Evolutionary conservation across 306 rosid genomes (phyloP).

Genomic region (Myrica gale): DNA sequence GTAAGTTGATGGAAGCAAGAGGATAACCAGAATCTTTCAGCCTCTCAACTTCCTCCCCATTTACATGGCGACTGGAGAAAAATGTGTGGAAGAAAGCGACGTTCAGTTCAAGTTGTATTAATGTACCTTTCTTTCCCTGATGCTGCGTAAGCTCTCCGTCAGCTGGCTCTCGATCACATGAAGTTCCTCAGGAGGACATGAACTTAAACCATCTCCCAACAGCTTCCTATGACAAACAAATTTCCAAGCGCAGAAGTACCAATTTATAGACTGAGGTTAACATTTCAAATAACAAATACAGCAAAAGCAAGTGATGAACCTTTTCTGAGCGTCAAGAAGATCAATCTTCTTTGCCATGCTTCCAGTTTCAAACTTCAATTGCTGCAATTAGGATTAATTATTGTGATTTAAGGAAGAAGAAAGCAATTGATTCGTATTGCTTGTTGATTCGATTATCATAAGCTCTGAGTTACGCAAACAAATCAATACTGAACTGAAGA

Average conservation of each 20-base stretch:
- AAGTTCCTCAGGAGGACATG: slow-evolving; percentile 55
- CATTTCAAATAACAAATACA: background rate
- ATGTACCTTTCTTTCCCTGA: slow-evolving; percentile 57
- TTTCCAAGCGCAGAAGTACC: background rate
- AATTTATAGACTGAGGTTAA: background rate
- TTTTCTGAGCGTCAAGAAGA: slow-evolving; percentile 44
- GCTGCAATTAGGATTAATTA: slow-evolving; percentile 35
- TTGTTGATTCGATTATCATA: background rate
- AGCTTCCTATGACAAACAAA: slow-evolving; percentile 48
- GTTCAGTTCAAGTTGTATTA: background rate
- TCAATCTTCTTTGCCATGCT: slow-evolving; percentile 48
- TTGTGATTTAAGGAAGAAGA: background rate
- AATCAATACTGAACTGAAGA: no score
- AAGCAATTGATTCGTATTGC: background rate
- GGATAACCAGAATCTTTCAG: background rate
- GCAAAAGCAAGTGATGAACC: slow-evolving; percentile 37
- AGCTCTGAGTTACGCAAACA: background rate
- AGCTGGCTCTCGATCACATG: slow-evolving; percentile 40
- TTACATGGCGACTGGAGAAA: background rate
- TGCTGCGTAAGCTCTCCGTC: slow-evolving; percentile 36
- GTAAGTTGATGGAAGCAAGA: background rate
- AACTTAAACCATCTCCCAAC: slow-evolving; percentile 45
- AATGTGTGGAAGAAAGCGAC: background rate
- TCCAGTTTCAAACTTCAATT: slow-evolving; percentile 47
- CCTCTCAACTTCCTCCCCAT: background rate